Evolutionary conservation across 129 eudicot genomes (phyloP).

Genomic region (Logfia minima): DNA sequence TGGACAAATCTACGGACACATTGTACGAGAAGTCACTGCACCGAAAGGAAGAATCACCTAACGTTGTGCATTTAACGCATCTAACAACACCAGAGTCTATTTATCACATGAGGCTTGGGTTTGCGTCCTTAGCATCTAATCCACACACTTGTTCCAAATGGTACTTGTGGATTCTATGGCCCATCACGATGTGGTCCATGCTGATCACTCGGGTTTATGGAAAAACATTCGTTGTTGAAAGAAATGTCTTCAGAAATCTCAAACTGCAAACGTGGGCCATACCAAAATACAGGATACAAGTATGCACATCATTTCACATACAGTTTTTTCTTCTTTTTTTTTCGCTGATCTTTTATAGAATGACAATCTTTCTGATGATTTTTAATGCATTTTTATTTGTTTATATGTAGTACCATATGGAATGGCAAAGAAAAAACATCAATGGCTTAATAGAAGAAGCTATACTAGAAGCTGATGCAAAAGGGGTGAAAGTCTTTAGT

Average conservation of each 20-base stretch:
- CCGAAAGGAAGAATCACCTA: conserved; percentile 49
- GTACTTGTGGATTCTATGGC: conserved; percentile 53
- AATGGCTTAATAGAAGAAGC: conserved; percentile 64
- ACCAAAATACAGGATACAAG: conserved; percentile 53
- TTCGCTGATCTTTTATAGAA: not conserved
- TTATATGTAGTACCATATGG: conserved; percentile 49
- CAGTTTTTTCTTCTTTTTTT: not conserved
- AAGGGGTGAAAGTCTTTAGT: conserved; percentile 56
- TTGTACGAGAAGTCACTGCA: conserved; percentile 48
- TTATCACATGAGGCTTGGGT: conserved; percentile 51
- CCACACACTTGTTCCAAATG: conserved; percentile 46
- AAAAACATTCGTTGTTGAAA: conserved; percentile 46
- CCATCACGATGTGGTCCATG: conserved; percentile 40
- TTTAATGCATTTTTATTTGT: conserved; percentile 2
- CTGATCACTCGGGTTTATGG: conserved; percentile 33
- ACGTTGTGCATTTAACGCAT: conserved; percentile 64
- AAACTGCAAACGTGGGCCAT: conserved; percentile 57
- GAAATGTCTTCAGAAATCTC: conserved; percentile 46
- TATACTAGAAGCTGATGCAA: conserved; percentile 63
- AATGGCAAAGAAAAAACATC: conserved; percentile 53
- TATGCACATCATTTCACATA: conserved; percentile 4
- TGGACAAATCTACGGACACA: conserved; percentile 51
- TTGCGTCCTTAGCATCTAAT: conserved; percentile 59
- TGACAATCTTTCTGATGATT: not conserved
- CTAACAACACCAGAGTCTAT: conserved; percentile 62